Percentiles rank a stretch among this genome's conserved stretches.
These are phyloP conservation scores for Fraxinus velutina DNA, from an alignment of 305 asterid species.

Conservation along the genomic window DNA sequence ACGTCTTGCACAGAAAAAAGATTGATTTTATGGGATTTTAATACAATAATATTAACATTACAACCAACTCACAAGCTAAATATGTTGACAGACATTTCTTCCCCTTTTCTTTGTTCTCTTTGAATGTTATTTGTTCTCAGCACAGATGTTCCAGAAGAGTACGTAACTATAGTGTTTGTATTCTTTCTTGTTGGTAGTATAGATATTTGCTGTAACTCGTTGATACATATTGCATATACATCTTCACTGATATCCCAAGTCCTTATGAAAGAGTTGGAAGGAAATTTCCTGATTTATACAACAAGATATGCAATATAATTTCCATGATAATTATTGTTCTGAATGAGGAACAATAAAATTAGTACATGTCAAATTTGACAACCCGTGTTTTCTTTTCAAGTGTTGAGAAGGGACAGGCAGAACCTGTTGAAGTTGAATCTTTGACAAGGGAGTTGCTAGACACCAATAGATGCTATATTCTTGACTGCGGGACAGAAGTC, in stretches of 20 bases:
- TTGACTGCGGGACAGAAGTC: conserved; percentile 59
- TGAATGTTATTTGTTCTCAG: neutral
- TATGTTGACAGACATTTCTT: neutral
- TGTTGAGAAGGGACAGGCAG: conserved; percentile 51
- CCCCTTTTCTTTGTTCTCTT: neutral
- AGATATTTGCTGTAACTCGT: neutral
- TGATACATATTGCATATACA: neutral
- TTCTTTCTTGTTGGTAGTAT: conserved; percentile 14
- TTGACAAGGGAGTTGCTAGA: conserved; percentile 61
- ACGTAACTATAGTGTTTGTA: neutral
- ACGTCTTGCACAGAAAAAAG: neutral
- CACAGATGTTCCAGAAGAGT: neutral
- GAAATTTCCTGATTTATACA: neutral
- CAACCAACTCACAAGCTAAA: neutral
- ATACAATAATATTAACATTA: neutral
- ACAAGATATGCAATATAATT: neutral
- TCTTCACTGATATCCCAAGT: neutral
- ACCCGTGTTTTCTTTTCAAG: conserved; percentile 23
- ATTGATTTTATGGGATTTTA: neutral
- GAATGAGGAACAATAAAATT: conserved; percentile 7
- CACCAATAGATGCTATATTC: conserved; percentile 73
- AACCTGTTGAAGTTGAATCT: conserved; percentile 43
- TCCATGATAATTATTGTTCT: conserved; percentile 4
- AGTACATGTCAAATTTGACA: conserved; percentile 20
- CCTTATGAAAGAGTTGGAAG: conserved; percentile 1